phyloP scores from a whole-genome alignment of 2,329 filamentous ascomycete genomes.

The Trichoderma polysporum region DNA sequence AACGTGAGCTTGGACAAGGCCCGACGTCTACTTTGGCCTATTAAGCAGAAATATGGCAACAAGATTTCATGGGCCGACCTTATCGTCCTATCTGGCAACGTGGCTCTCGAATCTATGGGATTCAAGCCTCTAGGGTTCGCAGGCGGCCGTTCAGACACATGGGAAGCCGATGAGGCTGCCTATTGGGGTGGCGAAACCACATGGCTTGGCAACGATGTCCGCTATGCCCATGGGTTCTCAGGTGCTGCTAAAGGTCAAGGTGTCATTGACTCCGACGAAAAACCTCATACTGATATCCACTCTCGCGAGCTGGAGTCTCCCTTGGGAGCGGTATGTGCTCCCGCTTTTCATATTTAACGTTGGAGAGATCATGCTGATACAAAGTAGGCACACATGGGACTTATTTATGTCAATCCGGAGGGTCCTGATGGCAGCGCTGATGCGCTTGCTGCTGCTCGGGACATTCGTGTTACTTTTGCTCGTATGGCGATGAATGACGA shows the following conservation, averaged over 20 bases:
- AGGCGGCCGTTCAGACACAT: conserved; percentile 69
- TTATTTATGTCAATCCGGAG: conserved; percentile 82
- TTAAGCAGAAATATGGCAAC: conserved; percentile 82
- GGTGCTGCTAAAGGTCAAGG: conserved; percentile 39
- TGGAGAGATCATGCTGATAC: not conserved
- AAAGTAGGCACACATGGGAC: conserved; percentile 44
- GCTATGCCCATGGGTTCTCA: conserved; percentile 55
- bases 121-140: conserved; percentile 73
- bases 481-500: conserved; percentile 84
- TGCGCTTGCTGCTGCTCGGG: conserved; percentile 64
- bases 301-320: conserved; percentile 66
- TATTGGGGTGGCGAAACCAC: conserved; percentile 76
- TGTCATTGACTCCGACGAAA: conserved; percentile 36
- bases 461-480: conserved; percentile 72
- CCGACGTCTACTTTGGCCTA: conserved; percentile 73
- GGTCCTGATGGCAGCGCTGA: conserved; percentile 72
- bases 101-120: conserved; percentile 75
- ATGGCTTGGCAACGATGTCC: conserved; percentile 74
- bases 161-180: conserved; percentile 71
- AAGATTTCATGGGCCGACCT: conserved; percentile 81
- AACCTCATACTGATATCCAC: conserved; percentile 50
- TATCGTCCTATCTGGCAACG: conserved; percentile 69
- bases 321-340: conserved; percentile 61
- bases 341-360: no score
- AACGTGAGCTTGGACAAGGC: conserved; percentile 79